Conservation (phyloP, 1,284 basidiomycete genomes). For the Irpex sp. region DNA sequence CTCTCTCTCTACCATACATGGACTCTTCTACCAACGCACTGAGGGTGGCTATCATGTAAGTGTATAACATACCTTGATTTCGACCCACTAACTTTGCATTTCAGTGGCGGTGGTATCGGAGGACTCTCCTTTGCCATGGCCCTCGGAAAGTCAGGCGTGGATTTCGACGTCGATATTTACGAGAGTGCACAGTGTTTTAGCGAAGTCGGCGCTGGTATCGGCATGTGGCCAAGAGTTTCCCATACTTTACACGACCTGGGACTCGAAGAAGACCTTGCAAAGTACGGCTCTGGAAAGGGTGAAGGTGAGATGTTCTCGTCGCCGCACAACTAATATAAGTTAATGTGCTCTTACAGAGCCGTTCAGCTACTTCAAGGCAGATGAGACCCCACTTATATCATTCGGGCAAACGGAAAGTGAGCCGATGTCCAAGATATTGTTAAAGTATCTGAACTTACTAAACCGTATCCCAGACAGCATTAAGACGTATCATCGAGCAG, state of each 20-base stretch:
- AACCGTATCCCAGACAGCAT: neutral
- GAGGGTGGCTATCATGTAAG: too few relatives aligned
- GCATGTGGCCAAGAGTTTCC: slow-evolving; percentile 25
- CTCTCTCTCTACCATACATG: too few relatives aligned
- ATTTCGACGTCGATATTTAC: slow-evolving; percentile 39
- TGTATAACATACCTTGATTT: too few relatives aligned
- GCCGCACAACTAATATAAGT: too few relatives aligned
- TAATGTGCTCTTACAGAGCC: neutral
- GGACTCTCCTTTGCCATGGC: slow-evolving; percentile 34
- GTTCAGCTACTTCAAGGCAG: neutral
- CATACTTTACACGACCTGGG: slow-evolving; percentile 19
- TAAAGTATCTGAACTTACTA: too few relatives aligned
- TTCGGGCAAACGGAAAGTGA: neutral
- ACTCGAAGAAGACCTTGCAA: slow-evolving; percentile 17
- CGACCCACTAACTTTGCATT: neutral
- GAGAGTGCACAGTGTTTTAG: slow-evolving; percentile 34
- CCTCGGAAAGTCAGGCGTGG: slow-evolving; percentile 30
- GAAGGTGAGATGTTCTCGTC: neutral
- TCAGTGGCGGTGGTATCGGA: slow-evolving; percentile 37
- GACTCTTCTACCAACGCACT: too few relatives aligned
- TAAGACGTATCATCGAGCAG: neutral
- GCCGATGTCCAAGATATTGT: too few relatives aligned
- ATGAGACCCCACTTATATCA: neutral
- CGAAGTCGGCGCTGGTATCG: slow-evolving; percentile 39
- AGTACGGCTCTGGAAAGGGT: slow-evolving; percentile 2